These are phyloP conservation scores for Corrigiola litoralis DNA, from an alignment of 179 eudicot species.

Conservation along the genomic window DNA sequence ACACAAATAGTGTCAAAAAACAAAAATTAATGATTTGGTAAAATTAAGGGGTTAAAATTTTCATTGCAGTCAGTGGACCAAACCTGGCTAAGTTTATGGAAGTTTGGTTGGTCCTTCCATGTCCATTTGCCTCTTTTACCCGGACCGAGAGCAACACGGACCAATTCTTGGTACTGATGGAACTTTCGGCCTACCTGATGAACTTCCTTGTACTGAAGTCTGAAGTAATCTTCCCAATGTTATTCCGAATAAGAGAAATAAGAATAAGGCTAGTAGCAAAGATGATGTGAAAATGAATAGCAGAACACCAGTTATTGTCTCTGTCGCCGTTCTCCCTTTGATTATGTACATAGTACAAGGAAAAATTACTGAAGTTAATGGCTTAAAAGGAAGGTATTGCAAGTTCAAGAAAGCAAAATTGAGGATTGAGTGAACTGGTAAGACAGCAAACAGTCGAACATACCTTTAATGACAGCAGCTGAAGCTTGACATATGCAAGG, in stretches of 20 bases:
- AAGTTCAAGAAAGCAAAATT: background rate
- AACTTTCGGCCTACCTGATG: constrained; percentile 64
- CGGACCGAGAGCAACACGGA: constrained; percentile 79
- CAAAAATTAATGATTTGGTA: too few relatives aligned
- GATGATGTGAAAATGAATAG: constrained; percentile 44
- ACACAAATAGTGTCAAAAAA: too few relatives aligned
- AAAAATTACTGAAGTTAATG: background rate
- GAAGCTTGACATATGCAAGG: constrained; percentile 79
- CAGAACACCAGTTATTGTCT: constrained; percentile 47
- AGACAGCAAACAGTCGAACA: background rate
- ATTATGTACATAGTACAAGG: constrained; percentile 6
- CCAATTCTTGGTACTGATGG: constrained; percentile 76
- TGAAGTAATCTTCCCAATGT: constrained; percentile 76
- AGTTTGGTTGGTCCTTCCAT: constrained; percentile 56
- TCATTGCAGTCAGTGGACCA: too few relatives aligned
- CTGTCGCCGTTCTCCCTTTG: constrained; percentile 55
- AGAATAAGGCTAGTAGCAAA: constrained; percentile 42
- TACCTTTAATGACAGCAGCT: constrained; percentile 64
- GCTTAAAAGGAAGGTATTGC: background rate
- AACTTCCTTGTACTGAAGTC: constrained; percentile 88
- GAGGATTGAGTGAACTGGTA: background rate
- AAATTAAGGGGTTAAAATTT: too few relatives aligned
- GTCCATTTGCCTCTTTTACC: constrained; percentile 99
- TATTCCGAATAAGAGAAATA: constrained; percentile 77
- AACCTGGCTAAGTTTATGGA: constrained; percentile 39